Percentiles rank a stretch among this genome's conserved stretches.
phyloP scores from a whole-genome alignment of 164 flowering plant genomes.

The Protea cynaroides region DNA sequence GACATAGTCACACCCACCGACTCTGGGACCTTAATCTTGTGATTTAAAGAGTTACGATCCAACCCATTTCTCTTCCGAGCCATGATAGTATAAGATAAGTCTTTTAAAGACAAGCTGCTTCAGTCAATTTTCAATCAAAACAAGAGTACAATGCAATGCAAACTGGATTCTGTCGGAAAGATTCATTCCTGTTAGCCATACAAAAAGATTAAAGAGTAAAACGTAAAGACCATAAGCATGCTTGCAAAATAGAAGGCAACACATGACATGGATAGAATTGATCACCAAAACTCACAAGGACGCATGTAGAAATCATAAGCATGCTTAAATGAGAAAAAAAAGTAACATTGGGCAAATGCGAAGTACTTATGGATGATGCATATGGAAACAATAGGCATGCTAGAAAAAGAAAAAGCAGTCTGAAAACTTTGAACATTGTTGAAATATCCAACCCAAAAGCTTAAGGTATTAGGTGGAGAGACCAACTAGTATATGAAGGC shows the following conservation, averaged over 20 bases:
- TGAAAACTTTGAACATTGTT: too few species aligned
- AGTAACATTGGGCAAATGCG: background rate
- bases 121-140: slow-evolving; percentile 2
- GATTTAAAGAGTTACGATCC: slow-evolving; percentile 32
- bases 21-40: slow-evolving; percentile 37
- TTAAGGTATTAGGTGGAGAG: too few species aligned
- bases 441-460: too few species aligned
- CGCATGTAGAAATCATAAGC: background rate
- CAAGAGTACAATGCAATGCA: slow-evolving; percentile 2
- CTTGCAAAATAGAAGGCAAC: background rate
- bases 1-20: slow-evolving; percentile 21
- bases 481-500: too few species aligned
- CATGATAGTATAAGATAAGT: slow-evolving; percentile 25
- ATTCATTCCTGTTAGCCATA: background rate
- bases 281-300: background rate
- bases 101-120: background rate
- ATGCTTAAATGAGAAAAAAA: background rate
- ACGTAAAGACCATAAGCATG: background rate
- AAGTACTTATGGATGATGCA: background rate
- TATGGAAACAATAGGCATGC: background rate
- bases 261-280: background rate
- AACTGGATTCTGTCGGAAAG: slow-evolving; percentile 2
- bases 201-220: too few species aligned
- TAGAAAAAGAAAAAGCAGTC: too few species aligned
- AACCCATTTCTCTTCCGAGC: slow-evolving; percentile 63